phyloP scores from a whole-genome alignment of 2,329 filamentous ascomycete species.

The Penicillium corylophilum region DNA sequence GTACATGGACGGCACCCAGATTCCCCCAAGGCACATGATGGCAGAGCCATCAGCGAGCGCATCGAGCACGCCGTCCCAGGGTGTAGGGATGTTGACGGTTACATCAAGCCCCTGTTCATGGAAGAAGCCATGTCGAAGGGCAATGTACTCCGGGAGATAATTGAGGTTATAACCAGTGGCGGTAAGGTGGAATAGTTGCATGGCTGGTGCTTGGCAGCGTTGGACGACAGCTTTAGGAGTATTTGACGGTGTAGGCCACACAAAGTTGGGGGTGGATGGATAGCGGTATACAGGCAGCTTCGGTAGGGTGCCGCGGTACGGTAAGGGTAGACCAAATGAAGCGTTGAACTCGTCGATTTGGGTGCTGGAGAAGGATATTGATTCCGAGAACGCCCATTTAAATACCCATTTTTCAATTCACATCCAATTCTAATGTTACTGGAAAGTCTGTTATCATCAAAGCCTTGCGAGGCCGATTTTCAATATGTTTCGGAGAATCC shows the following conservation, averaged over 20 bases:
- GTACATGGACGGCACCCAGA: constrained; percentile 11
- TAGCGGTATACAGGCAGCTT: neutral
- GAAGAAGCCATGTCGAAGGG: constrained; percentile 8
- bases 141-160: constrained; percentile 9
- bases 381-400: too few relatives aligned
- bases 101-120: constrained; percentile 4
- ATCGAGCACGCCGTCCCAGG: constrained; percentile 7
- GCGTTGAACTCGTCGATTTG: neutral
- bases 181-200: constrained; percentile 3
- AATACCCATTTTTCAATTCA: too few relatives aligned
- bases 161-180: constrained; percentile 9
- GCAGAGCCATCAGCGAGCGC: constrained; percentile 1
- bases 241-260: neutral
- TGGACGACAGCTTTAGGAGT: neutral
- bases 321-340: neutral
- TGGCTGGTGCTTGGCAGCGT: neutral
- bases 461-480: too few relatives aligned
- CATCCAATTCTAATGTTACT: too few relatives aligned
- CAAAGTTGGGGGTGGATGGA: neutral
- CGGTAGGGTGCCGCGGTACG: neutral
- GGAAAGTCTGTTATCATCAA: too few relatives aligned
- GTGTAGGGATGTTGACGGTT: neutral
- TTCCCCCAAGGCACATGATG: constrained; percentile 2
- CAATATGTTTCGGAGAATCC: too few relatives aligned
- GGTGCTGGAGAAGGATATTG: too few relatives aligned